phyloP scores from a whole-genome alignment of 1,284 basidiomycete genomes.

The Sporisorium sorghi region DNA sequence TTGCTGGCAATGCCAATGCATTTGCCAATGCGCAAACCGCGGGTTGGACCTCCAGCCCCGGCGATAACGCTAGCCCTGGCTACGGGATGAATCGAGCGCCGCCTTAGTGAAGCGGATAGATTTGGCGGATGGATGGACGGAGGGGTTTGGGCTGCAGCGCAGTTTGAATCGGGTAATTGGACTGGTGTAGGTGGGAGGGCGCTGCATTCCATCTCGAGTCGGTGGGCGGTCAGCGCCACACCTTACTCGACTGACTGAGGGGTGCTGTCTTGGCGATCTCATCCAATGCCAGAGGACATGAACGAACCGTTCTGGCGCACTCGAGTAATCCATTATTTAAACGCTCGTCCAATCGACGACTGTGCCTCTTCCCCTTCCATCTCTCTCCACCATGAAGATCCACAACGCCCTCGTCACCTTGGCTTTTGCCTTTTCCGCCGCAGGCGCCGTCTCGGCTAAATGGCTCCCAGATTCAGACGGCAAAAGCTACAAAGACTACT shows the following conservation, averaged over 20 bases:
- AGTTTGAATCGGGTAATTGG: not conserved
- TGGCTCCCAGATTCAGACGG: no score
- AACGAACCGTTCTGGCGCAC: no score
- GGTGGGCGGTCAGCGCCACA: not conserved
- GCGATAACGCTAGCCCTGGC: constrained; percentile 10
- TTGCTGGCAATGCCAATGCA: not conserved
- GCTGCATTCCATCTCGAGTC: not conserved
- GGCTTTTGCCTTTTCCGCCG: no score
- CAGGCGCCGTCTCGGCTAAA: no score
- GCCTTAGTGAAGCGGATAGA: not conserved
- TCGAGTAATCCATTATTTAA: no score
- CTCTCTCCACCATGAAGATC: no score
- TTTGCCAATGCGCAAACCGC: constrained; percentile 15
- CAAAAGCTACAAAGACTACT: no score
- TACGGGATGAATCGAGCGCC: constrained; percentile 6
- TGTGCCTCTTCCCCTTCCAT: no score
- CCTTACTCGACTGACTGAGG: no score
- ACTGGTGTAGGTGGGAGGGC: not conserved
- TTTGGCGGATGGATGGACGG: not conserved
- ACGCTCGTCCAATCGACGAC: not conserved
- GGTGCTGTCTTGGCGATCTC: no score
- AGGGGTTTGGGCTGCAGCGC: not conserved
- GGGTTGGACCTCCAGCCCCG: constrained; percentile 22
- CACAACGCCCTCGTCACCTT: no score
- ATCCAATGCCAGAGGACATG: no score